phyloP scores from a whole-genome alignment of 1,284 basidiomycete species.

The Waitea zeae region DNA sequence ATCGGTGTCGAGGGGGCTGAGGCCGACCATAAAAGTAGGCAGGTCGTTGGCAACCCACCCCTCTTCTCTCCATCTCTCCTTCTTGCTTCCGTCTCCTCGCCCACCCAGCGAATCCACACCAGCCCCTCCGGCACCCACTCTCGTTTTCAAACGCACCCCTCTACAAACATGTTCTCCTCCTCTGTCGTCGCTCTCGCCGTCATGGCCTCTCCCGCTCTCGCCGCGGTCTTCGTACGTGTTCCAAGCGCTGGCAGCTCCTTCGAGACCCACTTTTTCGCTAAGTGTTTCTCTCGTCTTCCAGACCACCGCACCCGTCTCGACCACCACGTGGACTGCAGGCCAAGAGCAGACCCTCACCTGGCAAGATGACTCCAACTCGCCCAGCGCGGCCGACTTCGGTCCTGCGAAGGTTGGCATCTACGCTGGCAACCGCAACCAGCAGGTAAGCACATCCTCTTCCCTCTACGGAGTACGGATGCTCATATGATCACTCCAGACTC shows the following conservation, averaged over 20 bases:
- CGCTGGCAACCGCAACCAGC: constrained; percentile 39
- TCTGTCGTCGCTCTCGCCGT: constrained; percentile 33
- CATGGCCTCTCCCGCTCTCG: constrained; percentile 34
- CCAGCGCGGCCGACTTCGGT: constrained; percentile 43
- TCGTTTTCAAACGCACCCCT: constrained; percentile 19
- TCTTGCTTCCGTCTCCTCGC: too few relatives aligned
- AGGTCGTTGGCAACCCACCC: too few relatives aligned
- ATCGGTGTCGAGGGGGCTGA: too few relatives aligned
- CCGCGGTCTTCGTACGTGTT: constrained; percentile 37
- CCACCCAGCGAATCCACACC: background rate
- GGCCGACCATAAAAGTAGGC: too few relatives aligned
- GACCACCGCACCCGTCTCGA: constrained; percentile 41
- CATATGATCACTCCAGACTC: constrained; percentile 24
- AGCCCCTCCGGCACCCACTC: constrained; percentile 12
- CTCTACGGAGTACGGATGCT: background rate
- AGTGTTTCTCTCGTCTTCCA: constrained; percentile 12
- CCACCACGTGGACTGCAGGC: constrained; percentile 39
- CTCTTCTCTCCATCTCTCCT: too few relatives aligned
- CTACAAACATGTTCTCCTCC: constrained; percentile 33
- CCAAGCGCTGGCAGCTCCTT: constrained; percentile 6
- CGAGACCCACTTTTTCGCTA: too few relatives aligned
- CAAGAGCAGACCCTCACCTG: constrained; percentile 42
- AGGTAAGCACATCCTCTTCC: constrained; percentile 25
- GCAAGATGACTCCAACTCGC: constrained; percentile 42
- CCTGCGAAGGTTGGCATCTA: constrained; percentile 48